A percentile compares a stretch with the other conserved stretches of the same genome.
phyloP scores from a whole-genome alignment of 2,329 filamentous ascomycete genomes.

The Pseudogymnoascus sp. region DNA sequence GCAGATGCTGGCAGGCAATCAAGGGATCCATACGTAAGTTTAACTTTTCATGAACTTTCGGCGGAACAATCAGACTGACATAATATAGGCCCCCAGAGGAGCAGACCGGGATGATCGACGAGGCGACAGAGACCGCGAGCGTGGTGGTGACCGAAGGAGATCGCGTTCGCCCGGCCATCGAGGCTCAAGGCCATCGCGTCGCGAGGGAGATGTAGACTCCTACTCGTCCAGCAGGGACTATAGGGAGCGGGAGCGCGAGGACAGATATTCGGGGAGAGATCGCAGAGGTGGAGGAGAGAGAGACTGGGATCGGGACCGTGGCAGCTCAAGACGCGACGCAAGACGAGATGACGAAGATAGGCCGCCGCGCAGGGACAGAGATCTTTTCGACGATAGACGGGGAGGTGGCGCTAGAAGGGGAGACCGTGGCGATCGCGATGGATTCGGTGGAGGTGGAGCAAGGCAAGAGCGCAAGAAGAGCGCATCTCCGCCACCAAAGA shows the following conservation, averaged over 20 bases:
- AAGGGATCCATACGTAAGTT: constrained; percentile 45
- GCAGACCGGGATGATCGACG: constrained; percentile 30
- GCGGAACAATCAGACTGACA: constrained; percentile 21
- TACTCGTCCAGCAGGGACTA: constrained; percentile 93
- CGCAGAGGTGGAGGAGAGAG: constrained; percentile 56
- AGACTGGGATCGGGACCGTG: constrained; percentile 67
- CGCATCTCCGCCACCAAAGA: constrained; percentile 73
- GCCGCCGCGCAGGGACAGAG: constrained; percentile 45
- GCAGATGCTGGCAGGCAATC: constrained; percentile 42
- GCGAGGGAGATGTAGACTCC: constrained; percentile 69
- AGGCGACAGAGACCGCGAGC: constrained; percentile 37
- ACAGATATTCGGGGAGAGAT: constrained; percentile 70
- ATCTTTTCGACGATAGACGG: constrained; percentile 55
- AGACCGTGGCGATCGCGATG: constrained; percentile 31
- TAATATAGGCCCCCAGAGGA: constrained; percentile 17
- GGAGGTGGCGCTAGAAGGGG: constrained; percentile 38
- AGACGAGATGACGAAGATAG: constrained; percentile 59
- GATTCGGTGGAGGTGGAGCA: constrained; percentile 37
- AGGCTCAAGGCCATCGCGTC: constrained; percentile 55
- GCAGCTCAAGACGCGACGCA: constrained; percentile 51
- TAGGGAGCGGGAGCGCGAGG: constrained; percentile 86
- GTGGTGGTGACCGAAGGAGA: constrained; percentile 57
- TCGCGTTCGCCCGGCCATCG: constrained; percentile 79
- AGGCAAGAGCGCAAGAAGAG: constrained; percentile 49
- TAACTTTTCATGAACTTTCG: neutral